These are phyloP conservation scores for Plasmodium berghei DNA, from an alignment of 169 alveolate genomes.

Conservation along the genomic window DNA sequence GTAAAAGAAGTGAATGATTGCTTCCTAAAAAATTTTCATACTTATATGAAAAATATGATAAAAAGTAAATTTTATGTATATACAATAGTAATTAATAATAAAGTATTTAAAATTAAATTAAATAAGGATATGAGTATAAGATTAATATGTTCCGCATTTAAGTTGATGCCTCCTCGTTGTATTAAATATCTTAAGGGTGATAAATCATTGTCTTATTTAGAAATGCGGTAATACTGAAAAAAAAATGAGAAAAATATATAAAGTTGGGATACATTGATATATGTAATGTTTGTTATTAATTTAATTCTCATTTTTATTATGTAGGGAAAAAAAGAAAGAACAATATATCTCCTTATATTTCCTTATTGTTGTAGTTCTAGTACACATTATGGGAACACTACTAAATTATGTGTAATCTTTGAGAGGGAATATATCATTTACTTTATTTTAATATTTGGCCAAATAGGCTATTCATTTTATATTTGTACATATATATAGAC, in stretches of 20 bases:
- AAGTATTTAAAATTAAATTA: constrained; percentile 50
- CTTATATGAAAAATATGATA: constrained; percentile 60
- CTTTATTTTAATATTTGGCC: too few relatives aligned
- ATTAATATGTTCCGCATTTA: constrained; percentile 63
- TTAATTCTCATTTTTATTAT: neutral
- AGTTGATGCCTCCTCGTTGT: constrained; percentile 43
- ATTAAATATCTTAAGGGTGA: constrained; percentile 16
- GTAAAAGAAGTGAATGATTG: constrained; percentile 49
- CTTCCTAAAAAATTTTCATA: constrained; percentile 49
- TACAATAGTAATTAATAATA: constrained; percentile 51
- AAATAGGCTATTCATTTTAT: too few relatives aligned
- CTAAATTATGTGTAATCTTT: constrained; percentile 36
- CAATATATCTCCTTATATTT: constrained; percentile 28
- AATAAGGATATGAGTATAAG: constrained; percentile 45
- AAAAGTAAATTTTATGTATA: constrained; percentile 61
- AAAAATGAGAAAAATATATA: neutral
- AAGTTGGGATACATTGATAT: neutral
- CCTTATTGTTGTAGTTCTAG: constrained; percentile 15
- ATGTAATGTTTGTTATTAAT: neutral
- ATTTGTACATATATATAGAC: too few relatives aligned
- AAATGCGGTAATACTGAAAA: neutral
- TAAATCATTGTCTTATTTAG: neutral
- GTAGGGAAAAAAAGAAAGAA: neutral
- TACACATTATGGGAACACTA: constrained; percentile 50
- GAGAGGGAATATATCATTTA: too few relatives aligned